Conservation (phyloP, 2,329 filamentous ascomycete genomes). For the Aspergillus sp. region DNA sequence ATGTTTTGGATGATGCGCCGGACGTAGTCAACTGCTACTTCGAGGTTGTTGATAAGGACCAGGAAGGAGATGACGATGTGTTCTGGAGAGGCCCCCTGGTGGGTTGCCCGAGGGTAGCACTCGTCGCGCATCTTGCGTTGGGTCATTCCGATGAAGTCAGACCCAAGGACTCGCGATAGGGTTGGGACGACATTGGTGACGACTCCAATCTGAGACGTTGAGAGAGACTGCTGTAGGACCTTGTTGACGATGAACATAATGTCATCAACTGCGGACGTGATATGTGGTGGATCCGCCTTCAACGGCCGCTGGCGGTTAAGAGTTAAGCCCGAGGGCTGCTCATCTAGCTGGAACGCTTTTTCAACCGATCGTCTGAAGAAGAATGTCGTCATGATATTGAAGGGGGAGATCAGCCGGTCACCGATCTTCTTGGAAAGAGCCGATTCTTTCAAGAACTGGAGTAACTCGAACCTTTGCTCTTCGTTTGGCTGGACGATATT, state of each 20-base stretch:
- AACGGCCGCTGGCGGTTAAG: constrained; percentile 72
- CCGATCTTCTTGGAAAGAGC: constrained; percentile 77
- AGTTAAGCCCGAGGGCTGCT: constrained; percentile 76
- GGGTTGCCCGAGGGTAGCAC: constrained; percentile 76
- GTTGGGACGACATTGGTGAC: constrained; percentile 76
- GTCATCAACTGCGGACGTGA: constrained; percentile 94
- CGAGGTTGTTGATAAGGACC: constrained; percentile 91
- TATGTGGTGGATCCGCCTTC: constrained; percentile 78
- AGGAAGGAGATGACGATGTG: constrained; percentile 86
- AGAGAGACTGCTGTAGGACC: constrained; percentile 80
- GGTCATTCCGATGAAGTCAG: constrained; percentile 94
- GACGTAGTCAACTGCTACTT: constrained; percentile 88
- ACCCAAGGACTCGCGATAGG: constrained; percentile 74
- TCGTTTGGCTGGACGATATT: constrained; percentile 37
- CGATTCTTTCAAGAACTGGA: constrained; percentile 74
- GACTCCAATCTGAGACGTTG: constrained; percentile 79
- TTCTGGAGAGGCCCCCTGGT: constrained; percentile 80
- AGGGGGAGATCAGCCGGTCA: constrained; percentile 72
- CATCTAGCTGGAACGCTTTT: constrained; percentile 95
- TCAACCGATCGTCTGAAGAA: constrained; percentile 96
- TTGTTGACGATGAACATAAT: constrained; percentile 99
- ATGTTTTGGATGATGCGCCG: constrained; percentile 76
- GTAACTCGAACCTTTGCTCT: constrained; percentile 62
- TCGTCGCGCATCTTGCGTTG: constrained; percentile 98
- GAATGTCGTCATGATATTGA: constrained; percentile 91